phyloP scores from a whole-genome alignment of 2,329 filamentous ascomycete species.

The Stenocarpella maydis region DNA sequence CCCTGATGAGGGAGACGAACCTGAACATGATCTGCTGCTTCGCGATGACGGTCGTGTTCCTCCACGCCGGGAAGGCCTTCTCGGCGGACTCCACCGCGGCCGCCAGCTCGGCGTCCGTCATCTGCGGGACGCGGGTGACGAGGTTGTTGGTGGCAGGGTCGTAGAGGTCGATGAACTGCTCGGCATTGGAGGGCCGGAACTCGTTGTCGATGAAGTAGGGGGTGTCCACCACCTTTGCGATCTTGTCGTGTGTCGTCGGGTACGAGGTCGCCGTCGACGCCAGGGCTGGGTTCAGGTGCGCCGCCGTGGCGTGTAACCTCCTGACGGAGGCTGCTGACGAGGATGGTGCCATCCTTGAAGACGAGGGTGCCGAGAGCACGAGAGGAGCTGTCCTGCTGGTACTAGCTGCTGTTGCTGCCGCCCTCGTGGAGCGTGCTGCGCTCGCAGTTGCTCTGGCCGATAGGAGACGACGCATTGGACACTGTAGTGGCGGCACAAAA shows the following conservation, averaged over 20 bases:
- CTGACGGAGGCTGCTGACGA: conserved; percentile 52
- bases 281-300: conserved; percentile 62
- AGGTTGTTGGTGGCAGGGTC: conserved; percentile 88
- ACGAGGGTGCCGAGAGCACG: conserved; percentile 39
- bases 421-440: conserved; percentile 46
- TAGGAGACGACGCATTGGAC: conserved; percentile 56
- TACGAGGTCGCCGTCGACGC: conserved; percentile 67
- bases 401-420: conserved; percentile 39
- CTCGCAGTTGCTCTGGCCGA: conserved; percentile 49
- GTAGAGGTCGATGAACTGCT: conserved; percentile 79
- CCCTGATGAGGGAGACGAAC: conserved; percentile 79
- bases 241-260: conserved; percentile 76
- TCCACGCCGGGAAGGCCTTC: conserved; percentile 80
- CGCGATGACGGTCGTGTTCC: conserved; percentile 73
- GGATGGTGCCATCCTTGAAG: conserved; percentile 37
- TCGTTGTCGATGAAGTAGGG: conserved; percentile 85
- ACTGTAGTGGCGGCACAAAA: conserved; percentile 16
- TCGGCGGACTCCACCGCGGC: conserved; percentile 78
- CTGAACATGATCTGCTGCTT: conserved; percentile 90
- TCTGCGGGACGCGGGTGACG: conserved; percentile 83
- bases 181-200: conserved; percentile 73
- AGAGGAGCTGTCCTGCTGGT: conserved; percentile 34
- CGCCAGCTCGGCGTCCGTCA: conserved; percentile 78
- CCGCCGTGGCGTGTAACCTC: conserved; percentile 65
- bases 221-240: conserved; percentile 73